Conservation (phyloP, 164 flowering plant genomes). For the Macadamia tetraphylla region DNA sequence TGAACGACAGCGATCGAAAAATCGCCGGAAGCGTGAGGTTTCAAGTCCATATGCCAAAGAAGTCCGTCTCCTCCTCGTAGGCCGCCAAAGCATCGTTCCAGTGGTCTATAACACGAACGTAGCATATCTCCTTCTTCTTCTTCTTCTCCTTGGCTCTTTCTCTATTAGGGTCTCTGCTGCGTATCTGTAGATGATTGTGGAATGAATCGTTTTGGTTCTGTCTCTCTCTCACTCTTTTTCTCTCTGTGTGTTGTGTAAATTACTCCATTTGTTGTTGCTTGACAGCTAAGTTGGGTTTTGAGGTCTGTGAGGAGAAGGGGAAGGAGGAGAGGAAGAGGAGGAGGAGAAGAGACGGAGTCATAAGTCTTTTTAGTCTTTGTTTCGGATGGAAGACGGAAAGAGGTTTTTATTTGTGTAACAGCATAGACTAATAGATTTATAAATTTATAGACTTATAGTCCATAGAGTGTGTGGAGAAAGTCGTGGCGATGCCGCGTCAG, state of each 20-base stretch:
- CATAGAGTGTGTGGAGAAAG: neutral
- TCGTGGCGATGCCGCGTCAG: constrained; percentile 20
- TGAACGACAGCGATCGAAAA: constrained; percentile 63
- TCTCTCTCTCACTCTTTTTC: neutral
- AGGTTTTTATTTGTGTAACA: neutral
- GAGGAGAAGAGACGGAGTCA: neutral
- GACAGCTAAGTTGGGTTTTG: no score
- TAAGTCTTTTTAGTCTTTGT: no score
- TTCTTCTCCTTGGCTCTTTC: neutral
- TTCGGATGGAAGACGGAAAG: neutral
- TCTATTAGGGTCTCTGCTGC: neutral
- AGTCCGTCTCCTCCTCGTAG: constrained; percentile 28
- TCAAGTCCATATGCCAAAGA: constrained; percentile 47
- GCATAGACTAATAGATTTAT: no score
- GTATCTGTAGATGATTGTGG: no score
- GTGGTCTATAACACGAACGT: constrained; percentile 17
- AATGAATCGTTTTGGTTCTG: no score
- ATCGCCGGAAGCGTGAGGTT: constrained; percentile 50
- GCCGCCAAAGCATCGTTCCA: constrained; percentile 30
- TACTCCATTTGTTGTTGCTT: no score
- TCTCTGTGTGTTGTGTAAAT: neutral
- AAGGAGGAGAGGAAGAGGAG: neutral
- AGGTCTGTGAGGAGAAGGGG: no score
- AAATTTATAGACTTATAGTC: no score
- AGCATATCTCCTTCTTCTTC: constrained; percentile 13